Conservation (phyloP, 768 basidiomycete species). For the Gyrodon lividus region DNA sequence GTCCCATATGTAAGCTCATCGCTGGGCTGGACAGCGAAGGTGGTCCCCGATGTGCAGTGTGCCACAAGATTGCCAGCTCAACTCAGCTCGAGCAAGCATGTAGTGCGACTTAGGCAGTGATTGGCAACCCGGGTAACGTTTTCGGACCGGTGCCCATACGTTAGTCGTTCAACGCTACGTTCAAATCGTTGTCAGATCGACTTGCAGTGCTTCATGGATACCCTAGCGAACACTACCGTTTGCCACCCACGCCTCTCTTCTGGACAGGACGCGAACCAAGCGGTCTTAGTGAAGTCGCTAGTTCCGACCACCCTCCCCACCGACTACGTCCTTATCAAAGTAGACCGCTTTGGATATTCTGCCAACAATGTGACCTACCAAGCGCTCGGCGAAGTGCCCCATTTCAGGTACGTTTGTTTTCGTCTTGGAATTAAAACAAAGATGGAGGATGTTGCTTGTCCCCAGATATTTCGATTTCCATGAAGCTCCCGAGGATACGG, state of each 20-base stretch:
- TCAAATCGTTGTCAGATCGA: no score
- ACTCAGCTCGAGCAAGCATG: no score
- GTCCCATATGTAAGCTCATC: no score
- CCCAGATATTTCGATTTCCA: constrained; percentile 73
- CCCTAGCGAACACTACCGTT: constrained; percentile 33
- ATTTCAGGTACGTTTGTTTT: constrained; percentile 34
- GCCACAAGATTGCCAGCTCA: no score
- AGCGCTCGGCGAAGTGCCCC: constrained; percentile 43
- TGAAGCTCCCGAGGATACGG: constrained; percentile 39
- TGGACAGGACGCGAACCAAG: constrained; percentile 24
- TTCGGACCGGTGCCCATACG: not conserved
- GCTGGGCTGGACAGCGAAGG: no score
- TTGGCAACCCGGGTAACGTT: no score
- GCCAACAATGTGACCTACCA: constrained; percentile 75
- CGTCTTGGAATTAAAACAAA: not conserved
- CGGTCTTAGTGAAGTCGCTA: constrained; percentile 27
- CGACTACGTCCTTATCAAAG: constrained; percentile 52
- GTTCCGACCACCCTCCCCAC: constrained; percentile 26
- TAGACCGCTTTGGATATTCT: constrained; percentile 70
- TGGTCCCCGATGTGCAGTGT: no score
- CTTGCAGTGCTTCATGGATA: constrained; percentile 5
- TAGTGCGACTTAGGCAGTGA: no score
- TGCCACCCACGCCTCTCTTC: constrained; percentile 42
- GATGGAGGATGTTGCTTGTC: constrained; percentile 11
- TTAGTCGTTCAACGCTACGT: no score